phyloP scores from a whole-genome alignment of 2,329 filamentous ascomycete species.

The Pseudogymnoascus sp. region DNA sequence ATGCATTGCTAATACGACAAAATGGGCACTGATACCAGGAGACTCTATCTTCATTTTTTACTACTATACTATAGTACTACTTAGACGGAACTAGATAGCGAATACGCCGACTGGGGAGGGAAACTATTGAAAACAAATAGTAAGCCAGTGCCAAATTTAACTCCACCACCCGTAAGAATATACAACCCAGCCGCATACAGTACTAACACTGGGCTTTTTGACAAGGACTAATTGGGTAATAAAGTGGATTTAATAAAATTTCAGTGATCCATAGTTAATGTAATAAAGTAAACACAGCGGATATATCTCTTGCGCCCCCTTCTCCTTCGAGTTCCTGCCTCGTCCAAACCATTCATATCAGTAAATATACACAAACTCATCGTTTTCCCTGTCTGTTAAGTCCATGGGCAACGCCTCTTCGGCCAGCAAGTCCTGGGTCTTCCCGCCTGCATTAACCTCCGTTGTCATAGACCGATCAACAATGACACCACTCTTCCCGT shows the following conservation, averaged over 20 bases:
- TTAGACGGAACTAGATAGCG: neutral
- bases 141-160: neutral
- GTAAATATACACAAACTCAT: constrained; percentile 61
- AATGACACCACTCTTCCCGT: constrained; percentile 54
- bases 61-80: neutral
- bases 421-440: neutral
- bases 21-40: neutral
- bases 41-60: neutral
- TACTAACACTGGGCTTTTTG: neutral
- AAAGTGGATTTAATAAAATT: neutral
- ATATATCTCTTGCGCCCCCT: neutral
- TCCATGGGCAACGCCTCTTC: constrained; percentile 39
- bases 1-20: neutral
- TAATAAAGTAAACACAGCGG: neutral
- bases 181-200: neutral
- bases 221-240: neutral
- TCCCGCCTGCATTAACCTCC: neutral
- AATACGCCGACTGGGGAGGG: neutral
- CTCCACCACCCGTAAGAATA: too few species aligned
- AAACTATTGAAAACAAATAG: neutral
- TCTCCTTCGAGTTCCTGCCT: neutral
- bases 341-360: constrained; percentile 21
- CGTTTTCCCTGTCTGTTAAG: constrained; percentile 57
- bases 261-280: neutral
- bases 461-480: constrained; percentile 55